Base-by-base conservation (phyloP, 306 rosid genomes). In the Elaeagnus macrophylla region DNA sequence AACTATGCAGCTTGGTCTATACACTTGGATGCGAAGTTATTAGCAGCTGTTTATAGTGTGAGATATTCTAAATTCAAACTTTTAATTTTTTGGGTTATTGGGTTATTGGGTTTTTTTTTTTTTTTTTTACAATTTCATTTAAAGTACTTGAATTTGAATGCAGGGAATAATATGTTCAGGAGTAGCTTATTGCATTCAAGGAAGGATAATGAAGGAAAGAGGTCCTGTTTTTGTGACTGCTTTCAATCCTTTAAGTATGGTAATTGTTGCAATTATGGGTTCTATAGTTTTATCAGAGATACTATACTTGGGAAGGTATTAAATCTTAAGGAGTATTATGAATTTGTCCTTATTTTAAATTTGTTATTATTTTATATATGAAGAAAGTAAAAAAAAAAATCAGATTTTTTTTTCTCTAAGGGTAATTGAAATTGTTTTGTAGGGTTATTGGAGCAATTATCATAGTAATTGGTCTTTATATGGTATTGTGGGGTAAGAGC, bases 91-190 rank as follows among this genome's bases (percentile, higher is more conserved):
- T 45, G 12, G 15, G 1, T 16, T n/a, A n/a, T n/a, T n/a, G n/a
- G n/a, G n/a, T n/a, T n/a, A n/a, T n/a, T n/a, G n/a, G n/a, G n/a
- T n/a, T n/a, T n/a, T n/a, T n/a, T n/a, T 15, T 8, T 25, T 4
- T 39, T 8, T 51, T 65, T 2, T 18, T 11, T 3, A 14, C 7
- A 9, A 5, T 25, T 25, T 25, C 32, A 25, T 25, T 25, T 25
- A 7, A 5, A 5, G 18, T 48, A 15, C 5, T 15, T 61, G 18
- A 46, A 12, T 58, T 64, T 57, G 9, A 32, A 45, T 71, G 70
- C 74, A 78, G 88, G 88, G 88, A 37, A 32, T 81, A 47, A 9
- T 78, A 10, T 66, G 72, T 42, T 69, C 82, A 2, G 88, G 82
- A 12, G 12, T 64, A 17, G 17, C 72, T 10, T 67, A 63, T 49